phyloP scores from a whole-genome alignment of 176 grass and related monocot species.

The Stipa capillata region DNA sequence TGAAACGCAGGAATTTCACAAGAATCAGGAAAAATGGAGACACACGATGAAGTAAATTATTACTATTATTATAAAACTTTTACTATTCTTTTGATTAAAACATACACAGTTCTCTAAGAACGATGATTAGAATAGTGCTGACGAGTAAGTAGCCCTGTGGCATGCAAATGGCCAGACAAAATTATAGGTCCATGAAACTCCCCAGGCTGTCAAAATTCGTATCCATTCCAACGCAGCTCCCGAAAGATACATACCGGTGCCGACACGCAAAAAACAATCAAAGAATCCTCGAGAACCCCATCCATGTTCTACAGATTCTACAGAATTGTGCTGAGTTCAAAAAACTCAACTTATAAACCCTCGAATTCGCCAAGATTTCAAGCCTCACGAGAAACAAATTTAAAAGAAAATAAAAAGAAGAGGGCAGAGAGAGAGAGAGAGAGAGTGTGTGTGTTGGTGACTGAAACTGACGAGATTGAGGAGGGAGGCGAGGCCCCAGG shows the following conservation, averaged over 20 bases:
- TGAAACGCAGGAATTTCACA: too few species aligned
- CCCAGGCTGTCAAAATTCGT: slow-evolving; percentile 11
- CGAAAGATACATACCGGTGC: neutral
- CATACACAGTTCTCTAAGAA: neutral
- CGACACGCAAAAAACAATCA: neutral
- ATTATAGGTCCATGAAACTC: neutral
- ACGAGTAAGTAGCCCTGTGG: neutral
- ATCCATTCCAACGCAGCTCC: too few species aligned
- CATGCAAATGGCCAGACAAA: neutral
- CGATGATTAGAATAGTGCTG: neutral
- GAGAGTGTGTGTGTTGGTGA: too few species aligned
- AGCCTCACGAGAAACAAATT: neutral
- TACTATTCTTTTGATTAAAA: slow-evolving; percentile 1
- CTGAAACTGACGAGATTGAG: slow-evolving; percentile 66
- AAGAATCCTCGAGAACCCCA: neutral
- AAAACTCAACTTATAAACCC: neutral
- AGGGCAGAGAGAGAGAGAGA: neutral
- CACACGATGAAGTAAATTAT: neutral
- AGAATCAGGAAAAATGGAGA: neutral
- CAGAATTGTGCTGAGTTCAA: neutral
- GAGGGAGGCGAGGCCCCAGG: slow-evolving; percentile 58
- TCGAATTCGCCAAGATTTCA: neutral
- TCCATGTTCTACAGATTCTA: neutral
- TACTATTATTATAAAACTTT: neutral
- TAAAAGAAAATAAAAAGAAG: neutral